Evolutionary conservation across 495 filamentous ascomycete species (phyloP).

Genomic region (Physcia stellaris): DNA sequence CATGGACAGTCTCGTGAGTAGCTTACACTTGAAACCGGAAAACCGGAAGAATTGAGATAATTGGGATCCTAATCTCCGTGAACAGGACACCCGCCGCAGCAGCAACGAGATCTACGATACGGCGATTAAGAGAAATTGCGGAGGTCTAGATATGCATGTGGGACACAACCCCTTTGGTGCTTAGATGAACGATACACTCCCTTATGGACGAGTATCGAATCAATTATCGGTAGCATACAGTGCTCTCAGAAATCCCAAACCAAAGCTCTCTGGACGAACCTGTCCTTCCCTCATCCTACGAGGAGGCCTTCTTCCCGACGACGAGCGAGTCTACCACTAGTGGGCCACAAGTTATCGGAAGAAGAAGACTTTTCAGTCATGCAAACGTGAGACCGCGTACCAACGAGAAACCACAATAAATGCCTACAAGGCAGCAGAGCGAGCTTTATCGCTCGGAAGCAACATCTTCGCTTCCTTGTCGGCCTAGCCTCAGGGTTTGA

Average conservation of each 20-base stretch:
- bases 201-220: conserved; percentile 17
- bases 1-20: conserved; percentile 92
- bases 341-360: no score
- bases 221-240: conserved; percentile 13
- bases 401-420: no score
- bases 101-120: conserved; percentile 91
- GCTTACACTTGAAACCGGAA: neutral
- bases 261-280: neutral
- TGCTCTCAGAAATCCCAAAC: conserved; percentile 1
- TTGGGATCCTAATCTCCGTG: conserved; percentile 16
- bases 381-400: no score
- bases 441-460: no score
- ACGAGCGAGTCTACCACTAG: no score
- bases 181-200: conserved; percentile 15
- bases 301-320: no score
- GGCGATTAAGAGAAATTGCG: conserved; percentile 92
- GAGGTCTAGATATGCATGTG: conserved; percentile 53
- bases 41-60: conserved; percentile 1
- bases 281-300: no score
- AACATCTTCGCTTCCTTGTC: no score
- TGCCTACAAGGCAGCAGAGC: no score
- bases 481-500: no score
- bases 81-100: conserved; percentile 85
- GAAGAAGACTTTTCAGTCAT: no score
- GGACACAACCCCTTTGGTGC: conserved; percentile 10